Evolutionary conservation across 208 protist species (phyloP).

Genomic region (Trypanosoma lewisi): DNA sequence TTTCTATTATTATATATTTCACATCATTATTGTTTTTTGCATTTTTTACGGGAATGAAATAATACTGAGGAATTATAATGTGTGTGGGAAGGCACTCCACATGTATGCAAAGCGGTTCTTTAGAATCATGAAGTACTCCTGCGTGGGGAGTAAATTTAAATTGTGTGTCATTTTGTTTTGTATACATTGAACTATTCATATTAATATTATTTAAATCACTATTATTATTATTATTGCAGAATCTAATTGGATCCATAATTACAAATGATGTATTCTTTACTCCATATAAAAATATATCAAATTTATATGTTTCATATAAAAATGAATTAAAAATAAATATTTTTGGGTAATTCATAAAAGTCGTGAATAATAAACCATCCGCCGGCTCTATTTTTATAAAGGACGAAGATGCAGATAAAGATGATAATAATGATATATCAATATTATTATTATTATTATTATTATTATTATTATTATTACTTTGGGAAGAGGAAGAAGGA

Average conservation of each 20-base stretch:
- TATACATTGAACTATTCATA: slow-evolving; percentile 17
- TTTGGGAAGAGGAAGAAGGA: too few relatives aligned
- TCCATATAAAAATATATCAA: slow-evolving; percentile 61
- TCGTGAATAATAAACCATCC: slow-evolving; percentile 11
- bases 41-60: slow-evolving; percentile 84
- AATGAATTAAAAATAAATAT: slow-evolving; percentile 66
- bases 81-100: slow-evolving; percentile 76
- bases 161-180: slow-evolving; percentile 52
- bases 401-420: neutral
- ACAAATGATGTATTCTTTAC: slow-evolving; percentile 60
- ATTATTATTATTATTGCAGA: slow-evolving; percentile 18
- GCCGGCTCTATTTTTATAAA: slow-evolving; percentile 17
- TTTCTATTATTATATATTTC: slow-evolving; percentile 68
- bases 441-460: too few relatives aligned
- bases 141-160: slow-evolving; percentile 83
- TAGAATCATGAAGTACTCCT: slow-evolving; percentile 38
- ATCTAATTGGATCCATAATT: slow-evolving; percentile 71
- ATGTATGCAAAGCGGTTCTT: slow-evolving; percentile 60
- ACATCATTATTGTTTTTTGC: slow-evolving; percentile 60
- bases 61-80: slow-evolving; percentile 77
- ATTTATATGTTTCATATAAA: slow-evolving; percentile 68
- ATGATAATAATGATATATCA: too few relatives aligned
- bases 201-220: neutral
- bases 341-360: slow-evolving; percentile 73
- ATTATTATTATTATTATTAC: too few relatives aligned